Conservation (phyloP, 2,329 filamentous ascomycete genomes). For the Cytospora paraplurivora region DNA sequence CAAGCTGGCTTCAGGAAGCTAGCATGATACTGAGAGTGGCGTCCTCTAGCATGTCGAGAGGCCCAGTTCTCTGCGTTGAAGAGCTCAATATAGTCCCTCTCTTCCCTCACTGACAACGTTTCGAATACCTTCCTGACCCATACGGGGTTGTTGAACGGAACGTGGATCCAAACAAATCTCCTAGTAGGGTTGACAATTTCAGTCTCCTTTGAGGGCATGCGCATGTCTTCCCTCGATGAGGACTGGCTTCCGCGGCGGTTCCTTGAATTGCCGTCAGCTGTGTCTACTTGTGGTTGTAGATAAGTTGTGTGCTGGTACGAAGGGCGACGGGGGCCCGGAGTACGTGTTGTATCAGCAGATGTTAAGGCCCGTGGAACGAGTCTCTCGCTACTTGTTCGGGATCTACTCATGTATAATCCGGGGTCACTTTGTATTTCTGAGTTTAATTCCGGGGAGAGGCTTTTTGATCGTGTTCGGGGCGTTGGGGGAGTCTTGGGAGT, state of each 20-base stretch:
- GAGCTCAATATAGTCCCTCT: constrained; percentile 42
- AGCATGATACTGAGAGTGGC: constrained; percentile 53
- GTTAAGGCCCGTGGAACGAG: neutral
- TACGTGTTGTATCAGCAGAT: neutral
- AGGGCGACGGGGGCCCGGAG: neutral
- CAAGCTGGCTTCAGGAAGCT: constrained; percentile 53
- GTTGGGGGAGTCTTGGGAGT: no score
- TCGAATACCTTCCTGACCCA: constrained; percentile 56
- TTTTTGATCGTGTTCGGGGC: neutral
- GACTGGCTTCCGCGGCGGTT: neutral
- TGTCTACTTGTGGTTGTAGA: neutral
- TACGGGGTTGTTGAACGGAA: constrained; percentile 54
- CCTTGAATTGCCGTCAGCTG: neutral
- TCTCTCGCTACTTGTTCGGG: constrained; percentile 3
- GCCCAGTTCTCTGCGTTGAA: constrained; percentile 53
- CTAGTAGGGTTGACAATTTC: constrained; percentile 35
- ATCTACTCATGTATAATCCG: neutral
- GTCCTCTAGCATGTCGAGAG: constrained; percentile 49
- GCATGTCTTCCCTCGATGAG: neutral
- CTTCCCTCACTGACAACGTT: constrained; percentile 41
- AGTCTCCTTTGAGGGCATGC: neutral
- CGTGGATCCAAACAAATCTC: constrained; percentile 57
- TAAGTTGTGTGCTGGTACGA: neutral
- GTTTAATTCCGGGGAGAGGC: neutral
- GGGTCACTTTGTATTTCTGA: neutral